Percentiles rank a stretch among this genome's conserved stretches.
Evolutionary conservation across 2,329 filamentous ascomycete species (phyloP).

Genomic region (Penicillium griseofulvum): DNA sequence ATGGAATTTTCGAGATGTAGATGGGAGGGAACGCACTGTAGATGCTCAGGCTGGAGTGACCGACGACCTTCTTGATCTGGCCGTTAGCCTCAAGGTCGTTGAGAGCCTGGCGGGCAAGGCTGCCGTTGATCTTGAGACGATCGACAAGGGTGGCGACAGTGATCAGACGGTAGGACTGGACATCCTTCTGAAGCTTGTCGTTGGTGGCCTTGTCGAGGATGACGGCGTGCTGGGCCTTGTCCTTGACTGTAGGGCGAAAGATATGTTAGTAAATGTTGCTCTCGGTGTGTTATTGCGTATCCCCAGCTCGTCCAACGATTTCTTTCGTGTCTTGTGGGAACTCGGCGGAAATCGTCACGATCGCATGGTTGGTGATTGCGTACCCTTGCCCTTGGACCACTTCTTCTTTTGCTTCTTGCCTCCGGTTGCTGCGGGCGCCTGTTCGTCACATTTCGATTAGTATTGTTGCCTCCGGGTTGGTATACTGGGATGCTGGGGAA

Average conservation of each 20-base stretch:
- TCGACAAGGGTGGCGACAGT: constrained; percentile 98
- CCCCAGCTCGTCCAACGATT: constrained; percentile 15
- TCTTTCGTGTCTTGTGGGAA: constrained; percentile 7
- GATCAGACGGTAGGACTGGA: constrained; percentile 99
- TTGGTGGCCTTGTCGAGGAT: constrained; percentile 96
- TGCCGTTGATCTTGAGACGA: constrained; percentile 99
- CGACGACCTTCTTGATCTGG: constrained; percentile 95
- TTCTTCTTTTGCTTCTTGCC: constrained; percentile 57
- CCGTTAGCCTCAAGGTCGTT: constrained; percentile 96
- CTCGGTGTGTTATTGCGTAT: constrained; percentile 5
- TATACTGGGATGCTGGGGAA: constrained; percentile 9
- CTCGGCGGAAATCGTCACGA: constrained; percentile 22
- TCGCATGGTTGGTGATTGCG: constrained; percentile 29
- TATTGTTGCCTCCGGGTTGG: not conserved
- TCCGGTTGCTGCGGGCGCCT: constrained; percentile 50
- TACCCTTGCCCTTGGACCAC: constrained; percentile 59
- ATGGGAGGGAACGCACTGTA: constrained; percentile 67
- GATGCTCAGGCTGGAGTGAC: constrained; percentile 96
- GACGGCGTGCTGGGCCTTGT: constrained; percentile 99
- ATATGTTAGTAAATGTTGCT: constrained; percentile 17
- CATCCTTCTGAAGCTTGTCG: constrained; percentile 99
- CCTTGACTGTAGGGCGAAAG: constrained; percentile 74
- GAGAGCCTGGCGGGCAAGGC: constrained; percentile 84
- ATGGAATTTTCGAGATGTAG: not conserved
- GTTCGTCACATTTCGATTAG: constrained; percentile 18